Evolutionary conservation across 78 protist species (phyloP).

Genomic region (Guillardia theta): DNA sequence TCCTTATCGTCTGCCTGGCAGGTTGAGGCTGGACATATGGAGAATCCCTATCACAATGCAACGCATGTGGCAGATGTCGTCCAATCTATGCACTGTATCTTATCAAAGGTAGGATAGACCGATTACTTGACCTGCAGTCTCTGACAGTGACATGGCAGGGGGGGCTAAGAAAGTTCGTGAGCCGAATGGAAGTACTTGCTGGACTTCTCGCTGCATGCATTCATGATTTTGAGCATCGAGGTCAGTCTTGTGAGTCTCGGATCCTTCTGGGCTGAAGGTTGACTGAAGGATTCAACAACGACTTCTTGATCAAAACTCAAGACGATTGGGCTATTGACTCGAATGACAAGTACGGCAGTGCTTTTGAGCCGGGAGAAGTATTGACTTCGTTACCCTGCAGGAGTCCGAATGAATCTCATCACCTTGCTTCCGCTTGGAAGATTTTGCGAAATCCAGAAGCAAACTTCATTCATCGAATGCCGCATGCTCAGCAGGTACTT

Average conservation of each 20-base stretch:
- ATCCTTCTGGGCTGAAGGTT: no score
- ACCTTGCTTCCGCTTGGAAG: background rate
- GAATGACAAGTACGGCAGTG: background rate
- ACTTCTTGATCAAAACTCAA: background rate
- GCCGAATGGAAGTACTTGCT: background rate
- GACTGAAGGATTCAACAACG: background rate
- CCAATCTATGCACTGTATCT: background rate
- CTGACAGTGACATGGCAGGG: background rate
- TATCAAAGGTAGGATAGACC: background rate
- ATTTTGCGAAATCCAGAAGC: background rate
- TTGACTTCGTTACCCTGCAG: no score
- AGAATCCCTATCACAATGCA: background rate
- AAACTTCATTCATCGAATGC: conserved; percentile 12
- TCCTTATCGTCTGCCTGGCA: no score
- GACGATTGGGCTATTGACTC: conserved; percentile 6
- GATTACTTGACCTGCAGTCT: background rate
- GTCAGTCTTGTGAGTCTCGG: no score
- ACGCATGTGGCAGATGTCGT: background rate
- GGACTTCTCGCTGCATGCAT: conserved; percentile 13
- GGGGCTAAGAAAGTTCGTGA: background rate
- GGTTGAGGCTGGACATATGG: background rate
- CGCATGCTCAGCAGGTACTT: background rate
- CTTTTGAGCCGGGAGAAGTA: no score
- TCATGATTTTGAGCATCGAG: background rate
- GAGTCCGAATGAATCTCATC: background rate